Conservation (phyloP, 2,329 filamentous ascomycete genomes). For the Chaetomiaceae sp. region DNA sequence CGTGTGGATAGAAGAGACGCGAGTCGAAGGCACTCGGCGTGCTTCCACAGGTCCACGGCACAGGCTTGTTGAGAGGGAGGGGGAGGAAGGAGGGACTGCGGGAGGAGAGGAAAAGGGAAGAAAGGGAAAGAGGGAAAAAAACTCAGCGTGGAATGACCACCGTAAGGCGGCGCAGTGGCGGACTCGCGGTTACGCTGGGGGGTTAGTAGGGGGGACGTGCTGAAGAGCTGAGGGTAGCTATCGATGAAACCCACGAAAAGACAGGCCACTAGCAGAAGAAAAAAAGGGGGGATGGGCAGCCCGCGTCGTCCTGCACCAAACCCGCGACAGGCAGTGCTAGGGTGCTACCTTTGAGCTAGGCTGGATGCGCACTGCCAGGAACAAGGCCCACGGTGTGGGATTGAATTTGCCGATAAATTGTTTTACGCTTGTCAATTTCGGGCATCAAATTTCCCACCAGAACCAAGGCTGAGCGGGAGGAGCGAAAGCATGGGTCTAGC, state of each 20-base stretch:
- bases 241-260: slow-evolving; percentile 22
- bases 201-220: slow-evolving; percentile 18
- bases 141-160: slow-evolving; percentile 19
- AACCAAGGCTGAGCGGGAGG: slow-evolving; percentile 6
- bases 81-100: slow-evolving; percentile 25
- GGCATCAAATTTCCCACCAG: slow-evolving; percentile 22
- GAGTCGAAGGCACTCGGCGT: slow-evolving; percentile 23
- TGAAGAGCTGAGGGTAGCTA: slow-evolving; percentile 19
- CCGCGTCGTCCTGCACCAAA: slow-evolving; percentile 15
- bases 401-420: neutral
- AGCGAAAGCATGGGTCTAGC: neutral
- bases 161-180: slow-evolving; percentile 17
- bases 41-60: slow-evolving; percentile 23
- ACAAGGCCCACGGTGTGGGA: slow-evolving; percentile 3
- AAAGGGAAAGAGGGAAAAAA: slow-evolving; percentile 19
- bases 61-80: slow-evolving; percentile 10
- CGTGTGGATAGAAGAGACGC: slow-evolving; percentile 22
- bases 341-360: slow-evolving; percentile 13
- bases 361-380: slow-evolving; percentile 19
- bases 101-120: slow-evolving; percentile 14
- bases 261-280: neutral
- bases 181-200: neutral
- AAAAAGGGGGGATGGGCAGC: slow-evolving; percentile 16
- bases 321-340: slow-evolving; percentile 16
- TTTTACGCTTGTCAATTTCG: slow-evolving; percentile 19